A percentile compares a stretch with the other conserved stretches of the same genome.
These are phyloP conservation scores for Kwoniella botswanensis DNA, from an alignment of 768 basidiomycete genomes.

Conservation along the genomic window DNA sequence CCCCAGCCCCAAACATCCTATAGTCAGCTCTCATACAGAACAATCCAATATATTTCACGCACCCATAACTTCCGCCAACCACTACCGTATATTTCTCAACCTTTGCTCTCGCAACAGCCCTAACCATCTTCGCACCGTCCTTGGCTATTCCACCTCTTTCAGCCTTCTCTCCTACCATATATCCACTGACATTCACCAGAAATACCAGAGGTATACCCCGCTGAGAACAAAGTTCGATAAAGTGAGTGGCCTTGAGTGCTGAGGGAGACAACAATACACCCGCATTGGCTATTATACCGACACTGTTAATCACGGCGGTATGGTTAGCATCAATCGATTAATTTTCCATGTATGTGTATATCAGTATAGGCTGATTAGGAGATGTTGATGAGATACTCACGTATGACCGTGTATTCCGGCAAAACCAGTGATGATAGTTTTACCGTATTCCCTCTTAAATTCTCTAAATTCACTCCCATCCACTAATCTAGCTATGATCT, in stretches of 20 bases:
- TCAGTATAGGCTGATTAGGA: background rate
- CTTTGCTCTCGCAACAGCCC: slow-evolving; percentile 71
- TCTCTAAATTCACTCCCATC: slow-evolving; percentile 91
- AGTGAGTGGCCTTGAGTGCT: slow-evolving; percentile 91
- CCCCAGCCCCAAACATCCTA: no score
- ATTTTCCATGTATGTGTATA: background rate
- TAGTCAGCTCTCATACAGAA: background rate
- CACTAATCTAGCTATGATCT: slow-evolving; percentile 87
- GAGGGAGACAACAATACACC: slow-evolving; percentile 94
- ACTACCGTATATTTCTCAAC: slow-evolving; percentile 93
- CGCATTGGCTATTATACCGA: slow-evolving; percentile 92
- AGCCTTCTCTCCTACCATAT: slow-evolving; percentile 96
- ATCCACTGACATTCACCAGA: slow-evolving; percentile 92
- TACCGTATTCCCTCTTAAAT: slow-evolving; percentile 94
- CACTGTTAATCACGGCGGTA: slow-evolving; percentile 50
- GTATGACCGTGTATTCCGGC: slow-evolving; percentile 54
- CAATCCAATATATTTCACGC: background rate
- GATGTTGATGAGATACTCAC: slow-evolving; percentile 24
- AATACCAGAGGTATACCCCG: slow-evolving; percentile 86
- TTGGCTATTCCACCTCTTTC: slow-evolving; percentile 94
- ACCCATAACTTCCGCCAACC: slow-evolving; percentile 88
- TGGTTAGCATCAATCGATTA: background rate
- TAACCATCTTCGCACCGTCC: slow-evolving; percentile 96
- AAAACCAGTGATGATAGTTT: slow-evolving; percentile 76
- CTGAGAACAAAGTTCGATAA: slow-evolving; percentile 92